Conservation (phyloP, 148 eudicot genomes). For the Linanthus parryae region DNA sequence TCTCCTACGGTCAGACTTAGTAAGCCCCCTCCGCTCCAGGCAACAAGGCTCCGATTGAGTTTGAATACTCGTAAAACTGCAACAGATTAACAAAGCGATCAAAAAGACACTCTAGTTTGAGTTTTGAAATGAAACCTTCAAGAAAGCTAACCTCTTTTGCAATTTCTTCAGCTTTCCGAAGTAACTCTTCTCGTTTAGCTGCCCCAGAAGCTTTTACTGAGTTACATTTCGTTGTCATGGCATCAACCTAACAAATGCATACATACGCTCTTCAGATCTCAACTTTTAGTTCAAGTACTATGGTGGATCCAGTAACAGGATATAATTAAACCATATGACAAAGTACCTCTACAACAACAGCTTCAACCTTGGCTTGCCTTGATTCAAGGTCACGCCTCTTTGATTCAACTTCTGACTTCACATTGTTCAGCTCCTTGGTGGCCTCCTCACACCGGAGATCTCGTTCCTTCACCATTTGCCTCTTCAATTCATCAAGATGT, state of each 20-base stretch:
- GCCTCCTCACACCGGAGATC: constrained; percentile 43
- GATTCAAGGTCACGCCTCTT: constrained; percentile 42
- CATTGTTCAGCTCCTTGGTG: constrained; percentile 47
- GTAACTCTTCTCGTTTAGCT: constrained; percentile 46
- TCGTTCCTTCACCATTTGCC: constrained; percentile 62
- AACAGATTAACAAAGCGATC: neutral
- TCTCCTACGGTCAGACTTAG: no score
- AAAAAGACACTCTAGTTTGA: neutral
- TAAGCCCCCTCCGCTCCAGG: constrained; percentile 11
- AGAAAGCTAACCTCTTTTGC: constrained; percentile 41
- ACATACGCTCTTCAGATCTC: constrained; percentile 1
- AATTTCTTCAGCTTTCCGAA: constrained; percentile 50
- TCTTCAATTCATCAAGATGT: constrained; percentile 51
- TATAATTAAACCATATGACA: neutral
- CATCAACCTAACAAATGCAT: constrained; percentile 38
- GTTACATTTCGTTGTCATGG: constrained; percentile 29
- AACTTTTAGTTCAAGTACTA: constrained; percentile 1
- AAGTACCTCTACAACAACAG: constrained; percentile 54
- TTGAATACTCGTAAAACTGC: constrained; percentile 37
- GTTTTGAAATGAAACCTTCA: neutral
- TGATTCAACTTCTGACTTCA: constrained; percentile 58
- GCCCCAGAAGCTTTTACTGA: constrained; percentile 46
- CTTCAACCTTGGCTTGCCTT: constrained; percentile 54
- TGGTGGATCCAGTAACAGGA: neutral
- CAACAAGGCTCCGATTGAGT: constrained; percentile 18